Percentiles rank a stretch among this genome's conserved stretches.
Evolutionary conservation across 2,329 filamentous ascomycete genomes (phyloP).

Genomic region (Exophiala phaeomuriformis): DNA sequence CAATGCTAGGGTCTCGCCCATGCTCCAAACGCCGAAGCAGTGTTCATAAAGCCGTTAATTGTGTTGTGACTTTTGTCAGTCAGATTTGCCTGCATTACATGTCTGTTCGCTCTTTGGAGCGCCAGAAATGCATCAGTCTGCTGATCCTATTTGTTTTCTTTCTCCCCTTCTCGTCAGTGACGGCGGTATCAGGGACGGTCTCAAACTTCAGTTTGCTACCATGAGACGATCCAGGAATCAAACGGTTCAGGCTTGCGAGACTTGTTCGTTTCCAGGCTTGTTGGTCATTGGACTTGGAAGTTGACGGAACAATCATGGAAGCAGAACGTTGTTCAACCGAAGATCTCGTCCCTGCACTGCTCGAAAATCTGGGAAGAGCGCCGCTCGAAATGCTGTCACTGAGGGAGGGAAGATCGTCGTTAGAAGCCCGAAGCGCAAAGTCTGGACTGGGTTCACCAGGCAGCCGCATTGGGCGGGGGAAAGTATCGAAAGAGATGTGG

Average conservation of each 20-base stretch:
- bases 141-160: slow-evolving; percentile 42
- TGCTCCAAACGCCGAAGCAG: slow-evolving; percentile 10
- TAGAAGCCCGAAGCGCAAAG: slow-evolving; percentile 35
- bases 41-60: slow-evolving; percentile 22
- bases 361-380: slow-evolving; percentile 38
- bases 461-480: slow-evolving; percentile 36
- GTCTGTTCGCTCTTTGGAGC: slow-evolving; percentile 41
- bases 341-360: slow-evolving; percentile 36
- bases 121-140: slow-evolving; percentile 45
- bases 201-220: slow-evolving; percentile 33
- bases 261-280: slow-evolving; percentile 40
- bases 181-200: slow-evolving; percentile 34
- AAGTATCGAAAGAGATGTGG: slow-evolving; percentile 36
- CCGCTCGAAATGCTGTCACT: slow-evolving; percentile 45
- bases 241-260: slow-evolving; percentile 43
- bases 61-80: not conserved
- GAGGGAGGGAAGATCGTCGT: slow-evolving; percentile 45
- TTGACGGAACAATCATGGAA: slow-evolving; percentile 39
- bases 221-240: slow-evolving; percentile 38
- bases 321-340: slow-evolving; percentile 38
- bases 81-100: slow-evolving; percentile 10
- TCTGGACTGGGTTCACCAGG: slow-evolving; percentile 33
- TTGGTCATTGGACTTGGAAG: slow-evolving; percentile 33
- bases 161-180: slow-evolving; percentile 34
- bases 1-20: slow-evolving; percentile 13